Conservation (phyloP, 192 early-diverging fungal species). For the Phlyctochytrium planicorne region DNA sequence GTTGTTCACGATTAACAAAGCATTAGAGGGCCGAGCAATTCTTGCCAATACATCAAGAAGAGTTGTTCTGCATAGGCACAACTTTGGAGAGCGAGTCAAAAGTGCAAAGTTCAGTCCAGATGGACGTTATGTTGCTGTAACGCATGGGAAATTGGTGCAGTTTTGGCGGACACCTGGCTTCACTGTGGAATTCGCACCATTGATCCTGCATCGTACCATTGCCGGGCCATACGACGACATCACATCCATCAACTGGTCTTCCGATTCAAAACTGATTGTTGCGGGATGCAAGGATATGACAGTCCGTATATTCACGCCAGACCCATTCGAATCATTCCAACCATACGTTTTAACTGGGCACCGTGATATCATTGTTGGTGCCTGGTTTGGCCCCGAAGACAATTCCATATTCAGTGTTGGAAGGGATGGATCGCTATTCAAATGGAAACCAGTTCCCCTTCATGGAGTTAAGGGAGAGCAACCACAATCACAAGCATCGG, state of each 20-base stretch:
- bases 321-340: conserved; percentile 70
- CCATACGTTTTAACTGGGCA: conserved; percentile 83
- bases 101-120: conserved; percentile 92
- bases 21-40: conserved; percentile 76
- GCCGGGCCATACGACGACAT: conserved; percentile 87
- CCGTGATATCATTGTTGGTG: conserved; percentile 75
- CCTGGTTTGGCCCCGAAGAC: conserved; percentile 74
- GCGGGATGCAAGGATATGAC: conserved; percentile 75
- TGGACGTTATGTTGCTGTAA: conserved; percentile 83
- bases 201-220: conserved; percentile 78
- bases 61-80: conserved; percentile 84
- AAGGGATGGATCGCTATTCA: conserved; percentile 85
- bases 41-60: conserved; percentile 85
- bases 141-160: conserved; percentile 80
- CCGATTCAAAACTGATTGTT: conserved; percentile 73
- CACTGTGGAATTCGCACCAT: conserved; percentile 88
- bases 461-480: neutral
- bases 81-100: conserved; percentile 79
- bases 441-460: conserved; percentile 57
- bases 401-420: conserved; percentile 81
- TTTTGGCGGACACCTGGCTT: conserved; percentile 93
- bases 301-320: conserved; percentile 65
- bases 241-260: conserved; percentile 77
- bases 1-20: neutral
- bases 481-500: conserved; percentile 42